Evolutionary conservation across 148 eudicot species (phyloP), one percentile per base, ranked within the genome.

Genomic region (Polygonum maritimum): DNA sequence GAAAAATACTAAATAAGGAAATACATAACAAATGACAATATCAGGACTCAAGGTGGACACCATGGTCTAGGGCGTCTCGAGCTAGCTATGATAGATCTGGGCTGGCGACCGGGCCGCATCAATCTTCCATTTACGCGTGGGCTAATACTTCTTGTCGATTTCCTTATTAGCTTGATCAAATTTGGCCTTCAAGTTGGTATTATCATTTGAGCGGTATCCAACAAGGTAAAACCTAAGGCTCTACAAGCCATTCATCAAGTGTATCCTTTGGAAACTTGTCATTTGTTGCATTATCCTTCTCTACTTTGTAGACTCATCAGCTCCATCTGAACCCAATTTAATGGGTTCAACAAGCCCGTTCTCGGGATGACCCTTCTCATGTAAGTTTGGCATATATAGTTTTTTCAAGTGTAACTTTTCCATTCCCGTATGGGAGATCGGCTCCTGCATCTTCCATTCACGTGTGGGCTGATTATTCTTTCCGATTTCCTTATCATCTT

Each of bases 181-280:
- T n/a, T n/a, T n/a, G n/a, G n/a, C n/a, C n/a, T n/a, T n/a, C n/a
- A n/a, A n/a, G n/a, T n/a, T n/a, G n/a, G n/a, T n/a, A n/a, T n/a
- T n/a, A n/a, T n/a, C n/a, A n/a, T n/a, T 82, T 8, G 82, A 26
- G 11, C 97, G 86, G 80, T 85, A 87, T 80, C 78, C 90, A 74
- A 86, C 85, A 69, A 88, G 74, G 77, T 86, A 91, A 79, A 92
- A 83, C 54, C 87, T 89, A 80, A 40, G 74, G 74, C 16, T 83
- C 85, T 62, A 71, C 91, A 16, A 96, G 94, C 99, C 99, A 92
- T 51, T 95, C 96, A 63, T 90, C 96, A 83, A 79, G 89, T 33
- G 86, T 96, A 81, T 90, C 85, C 87, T 87, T 92, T 0, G 92
- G 91, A 65, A 92, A 54, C 72, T 83, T 77, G 51, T 82, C 74